Conservation (phyloP, 352 stramenopile genomes). For the Phytophthora fragariae region DNA sequence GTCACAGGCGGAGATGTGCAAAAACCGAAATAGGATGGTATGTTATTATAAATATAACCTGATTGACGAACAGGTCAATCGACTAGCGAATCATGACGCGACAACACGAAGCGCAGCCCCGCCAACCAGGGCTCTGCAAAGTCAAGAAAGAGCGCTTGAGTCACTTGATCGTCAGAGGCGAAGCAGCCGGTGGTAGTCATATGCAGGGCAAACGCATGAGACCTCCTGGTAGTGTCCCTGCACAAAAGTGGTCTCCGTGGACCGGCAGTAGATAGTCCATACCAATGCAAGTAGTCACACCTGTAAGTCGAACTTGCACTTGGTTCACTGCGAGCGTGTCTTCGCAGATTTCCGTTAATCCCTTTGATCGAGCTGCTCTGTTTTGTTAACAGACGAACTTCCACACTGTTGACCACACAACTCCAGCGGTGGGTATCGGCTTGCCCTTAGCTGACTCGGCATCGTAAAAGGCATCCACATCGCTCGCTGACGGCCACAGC, state of each 20-base stretch:
- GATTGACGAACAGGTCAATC: no score
- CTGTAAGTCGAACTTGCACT: not conserved
- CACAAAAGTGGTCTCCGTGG: not conserved
- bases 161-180: not conserved
- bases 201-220: not conserved
- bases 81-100: no score
- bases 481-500: not conserved
- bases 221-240: not conserved
- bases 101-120: not conserved
- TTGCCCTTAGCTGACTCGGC: not conserved
- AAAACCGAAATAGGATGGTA: no score
- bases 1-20: no score
- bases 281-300: not conserved
- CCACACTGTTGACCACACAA: not conserved
- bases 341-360: not conserved
- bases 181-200: not conserved
- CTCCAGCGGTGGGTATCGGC: not conserved
- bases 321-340: not conserved
- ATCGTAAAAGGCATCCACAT: not conserved
- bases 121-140: not conserved
- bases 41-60: no score
- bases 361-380: not conserved
- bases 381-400: not conserved
- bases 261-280: not conserved
- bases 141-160: not conserved